These are phyloP conservation scores for Kurtzmaniella quercitrusa DNA, from an alignment of 1,139 yeast genomes.

Conservation along the genomic window DNA sequence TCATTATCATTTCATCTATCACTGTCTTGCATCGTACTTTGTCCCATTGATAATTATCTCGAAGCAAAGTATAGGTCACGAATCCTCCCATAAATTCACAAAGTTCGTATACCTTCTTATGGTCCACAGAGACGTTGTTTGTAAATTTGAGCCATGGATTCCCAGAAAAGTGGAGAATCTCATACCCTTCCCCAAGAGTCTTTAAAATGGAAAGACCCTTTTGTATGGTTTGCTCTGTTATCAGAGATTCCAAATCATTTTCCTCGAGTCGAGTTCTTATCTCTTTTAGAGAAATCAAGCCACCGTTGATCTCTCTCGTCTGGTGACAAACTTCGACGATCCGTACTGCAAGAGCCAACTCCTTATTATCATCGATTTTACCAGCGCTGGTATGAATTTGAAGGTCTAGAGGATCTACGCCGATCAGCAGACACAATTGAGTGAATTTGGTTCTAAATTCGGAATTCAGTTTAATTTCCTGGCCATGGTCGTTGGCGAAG, in stretches of 20 bases:
- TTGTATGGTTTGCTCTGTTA: conserved; percentile 18
- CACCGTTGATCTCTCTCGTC: conserved; percentile 74
- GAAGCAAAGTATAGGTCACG: conserved; percentile 57
- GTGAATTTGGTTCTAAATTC: conserved; percentile 69
- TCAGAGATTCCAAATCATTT: conserved; percentile 15
- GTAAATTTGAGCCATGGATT: conserved; percentile 40
- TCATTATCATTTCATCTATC: conserved; percentile 73
- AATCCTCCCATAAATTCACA: conserved; percentile 66
- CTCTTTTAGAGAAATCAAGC: conserved; percentile 65
- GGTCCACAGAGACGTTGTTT: conserved; percentile 48
- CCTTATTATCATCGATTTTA: conserved; percentile 38
- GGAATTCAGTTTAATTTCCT: conserved; percentile 59
- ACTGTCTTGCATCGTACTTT: conserved; percentile 55
- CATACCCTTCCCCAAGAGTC: conserved; percentile 36
- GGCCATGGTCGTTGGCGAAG: conserved; percentile 60
- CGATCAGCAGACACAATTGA: conserved; percentile 70
- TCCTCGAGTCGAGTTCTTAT: conserved; percentile 30
- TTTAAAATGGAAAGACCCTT: conserved; percentile 17
- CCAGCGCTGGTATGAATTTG: conserved; percentile 22
- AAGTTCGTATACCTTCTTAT: conserved; percentile 63
- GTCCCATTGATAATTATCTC: conserved; percentile 76
- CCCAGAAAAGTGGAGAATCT: conserved; percentile 27
- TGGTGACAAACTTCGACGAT: conserved; percentile 71
- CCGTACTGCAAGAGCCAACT: conserved; percentile 63
- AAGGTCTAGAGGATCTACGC: conserved; percentile 75